These are phyloP conservation scores for Tricholoma matsutake DNA, from an alignment of 768 basidiomycete genomes.

Conservation along the genomic window DNA sequence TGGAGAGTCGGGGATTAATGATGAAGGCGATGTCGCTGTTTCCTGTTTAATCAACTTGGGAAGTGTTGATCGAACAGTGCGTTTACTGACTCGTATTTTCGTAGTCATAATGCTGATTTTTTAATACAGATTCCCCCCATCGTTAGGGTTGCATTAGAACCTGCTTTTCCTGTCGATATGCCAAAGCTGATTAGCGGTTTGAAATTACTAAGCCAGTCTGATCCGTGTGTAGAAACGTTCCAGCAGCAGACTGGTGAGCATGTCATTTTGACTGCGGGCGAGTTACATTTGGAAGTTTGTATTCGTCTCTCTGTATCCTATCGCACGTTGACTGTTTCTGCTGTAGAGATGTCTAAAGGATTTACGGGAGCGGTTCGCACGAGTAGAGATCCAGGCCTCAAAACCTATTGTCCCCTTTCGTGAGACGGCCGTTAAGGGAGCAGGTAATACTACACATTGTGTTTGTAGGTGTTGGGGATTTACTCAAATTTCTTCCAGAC, in stretches of 20 bases:
- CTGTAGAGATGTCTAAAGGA: constrained; percentile 91
- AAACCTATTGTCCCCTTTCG: constrained; percentile 97
- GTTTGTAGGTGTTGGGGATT: neutral
- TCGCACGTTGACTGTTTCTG: neutral
- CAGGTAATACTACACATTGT: constrained; percentile 42
- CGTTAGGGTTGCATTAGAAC: constrained; percentile 92
- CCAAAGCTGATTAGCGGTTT: constrained; percentile 84
- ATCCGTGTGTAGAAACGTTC: constrained; percentile 96
- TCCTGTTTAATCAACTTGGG: constrained; percentile 80
- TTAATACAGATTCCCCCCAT: constrained; percentile 73
- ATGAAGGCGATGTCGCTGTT: constrained; percentile 28
- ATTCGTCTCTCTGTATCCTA: neutral
- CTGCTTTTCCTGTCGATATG: constrained; percentile 79
- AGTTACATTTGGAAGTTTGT: constrained; percentile 88
- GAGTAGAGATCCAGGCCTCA: constrained; percentile 89
- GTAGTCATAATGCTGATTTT: constrained; percentile 3
- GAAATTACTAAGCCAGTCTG: constrained; percentile 87
- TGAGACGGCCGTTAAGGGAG: constrained; percentile 83
- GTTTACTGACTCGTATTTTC: constrained; percentile 15
- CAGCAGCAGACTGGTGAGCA: constrained; percentile 97
- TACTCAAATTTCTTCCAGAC: constrained; percentile 44
- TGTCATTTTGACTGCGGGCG: constrained; percentile 94
- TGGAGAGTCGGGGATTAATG: constrained; percentile 37
- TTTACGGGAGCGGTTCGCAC: constrained; percentile 91
- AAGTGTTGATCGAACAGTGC: constrained; percentile 60